Evolutionary conservation across 2,329 filamentous ascomycete genomes (phyloP).

Genomic region (Periconia macrospinosa): DNA sequence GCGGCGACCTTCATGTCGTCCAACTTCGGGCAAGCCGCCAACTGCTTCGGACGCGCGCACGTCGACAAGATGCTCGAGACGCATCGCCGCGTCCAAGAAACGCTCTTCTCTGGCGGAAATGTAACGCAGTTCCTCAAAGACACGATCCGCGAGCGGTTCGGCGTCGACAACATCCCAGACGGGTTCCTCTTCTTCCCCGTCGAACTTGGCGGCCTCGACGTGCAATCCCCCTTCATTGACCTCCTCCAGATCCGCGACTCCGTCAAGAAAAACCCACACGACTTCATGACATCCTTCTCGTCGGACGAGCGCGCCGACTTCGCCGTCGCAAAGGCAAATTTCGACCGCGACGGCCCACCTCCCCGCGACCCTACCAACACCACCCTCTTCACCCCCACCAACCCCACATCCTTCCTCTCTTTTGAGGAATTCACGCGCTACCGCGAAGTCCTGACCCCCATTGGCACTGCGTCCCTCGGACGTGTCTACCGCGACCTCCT

Average conservation of each 20-base stretch:
- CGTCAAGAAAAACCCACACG: slow-evolving; percentile 38
- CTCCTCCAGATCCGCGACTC: slow-evolving; percentile 49
- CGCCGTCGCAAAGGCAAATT: slow-evolving; percentile 27
- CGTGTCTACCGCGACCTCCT: slow-evolving; percentile 22
- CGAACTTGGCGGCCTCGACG: slow-evolving; percentile 54
- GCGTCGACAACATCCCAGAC: slow-evolving; percentile 50
- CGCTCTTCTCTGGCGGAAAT: slow-evolving; percentile 46
- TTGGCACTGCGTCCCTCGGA: slow-evolving; percentile 15
- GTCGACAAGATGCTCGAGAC: slow-evolving; percentile 57
- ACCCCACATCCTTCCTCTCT: slow-evolving; percentile 27
- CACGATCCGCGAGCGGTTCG: slow-evolving; percentile 57
- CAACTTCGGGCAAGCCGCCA: slow-evolving; percentile 57
- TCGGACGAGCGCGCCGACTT: slow-evolving; percentile 42
- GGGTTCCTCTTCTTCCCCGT: slow-evolving; percentile 58
- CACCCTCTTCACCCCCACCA: slow-evolving; percentile 11
- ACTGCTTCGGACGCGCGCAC: slow-evolving; percentile 56
- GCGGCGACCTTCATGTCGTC: slow-evolving; percentile 55
- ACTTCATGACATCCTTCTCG: slow-evolving; percentile 47
- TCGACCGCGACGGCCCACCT: slow-evolving; percentile 27
- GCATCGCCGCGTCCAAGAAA: slow-evolving; percentile 53
- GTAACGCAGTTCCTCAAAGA: slow-evolving; percentile 46
- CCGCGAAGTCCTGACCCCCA: slow-evolving; percentile 17
- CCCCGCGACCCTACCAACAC: not conserved
- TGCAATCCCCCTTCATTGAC: slow-evolving; percentile 54
- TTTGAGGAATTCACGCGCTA: slow-evolving; percentile 28